Conservation (phyloP, 192 early-diverging fungal genomes). For the Coemansia reversa region DNA sequence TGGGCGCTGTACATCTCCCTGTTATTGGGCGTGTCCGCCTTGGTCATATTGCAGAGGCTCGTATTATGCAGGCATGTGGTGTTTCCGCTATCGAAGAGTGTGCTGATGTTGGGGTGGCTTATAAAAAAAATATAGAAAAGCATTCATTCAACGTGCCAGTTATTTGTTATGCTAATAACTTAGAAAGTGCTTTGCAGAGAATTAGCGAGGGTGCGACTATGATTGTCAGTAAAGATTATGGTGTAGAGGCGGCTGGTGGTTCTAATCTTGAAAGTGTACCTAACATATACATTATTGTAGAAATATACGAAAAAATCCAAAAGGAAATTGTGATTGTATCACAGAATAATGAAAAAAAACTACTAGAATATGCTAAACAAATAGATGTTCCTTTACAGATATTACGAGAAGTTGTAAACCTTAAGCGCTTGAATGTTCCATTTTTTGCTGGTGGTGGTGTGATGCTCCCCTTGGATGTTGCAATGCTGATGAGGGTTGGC, state of each 20-base stretch:
- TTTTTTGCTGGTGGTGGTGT: constrained; percentile 96
- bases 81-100: not conserved
- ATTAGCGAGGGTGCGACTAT: not conserved
- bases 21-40: not conserved
- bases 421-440: constrained; percentile 82
- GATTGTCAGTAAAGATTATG: not conserved
- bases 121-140: not conserved
- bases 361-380: not conserved
- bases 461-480: constrained; percentile 92
- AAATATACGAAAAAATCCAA: not conserved
- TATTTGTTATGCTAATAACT: not conserved
- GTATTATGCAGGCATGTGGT: not conserved
- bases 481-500: constrained; percentile 92
- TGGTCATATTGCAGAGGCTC: not conserved
- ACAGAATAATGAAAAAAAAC: not conserved
- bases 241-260: too few species aligned
- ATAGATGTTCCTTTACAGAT: not conserved
- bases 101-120: not conserved
- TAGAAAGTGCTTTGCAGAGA: not conserved
- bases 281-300: not conserved
- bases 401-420: not conserved
- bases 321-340: not conserved
- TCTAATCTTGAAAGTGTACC: not conserved
- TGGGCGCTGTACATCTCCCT: not conserved
- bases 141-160: not conserved